These are phyloP conservation scores for Morella rubra DNA, from an alignment of 306 rosid genomes.

Conservation along the genomic window DNA sequence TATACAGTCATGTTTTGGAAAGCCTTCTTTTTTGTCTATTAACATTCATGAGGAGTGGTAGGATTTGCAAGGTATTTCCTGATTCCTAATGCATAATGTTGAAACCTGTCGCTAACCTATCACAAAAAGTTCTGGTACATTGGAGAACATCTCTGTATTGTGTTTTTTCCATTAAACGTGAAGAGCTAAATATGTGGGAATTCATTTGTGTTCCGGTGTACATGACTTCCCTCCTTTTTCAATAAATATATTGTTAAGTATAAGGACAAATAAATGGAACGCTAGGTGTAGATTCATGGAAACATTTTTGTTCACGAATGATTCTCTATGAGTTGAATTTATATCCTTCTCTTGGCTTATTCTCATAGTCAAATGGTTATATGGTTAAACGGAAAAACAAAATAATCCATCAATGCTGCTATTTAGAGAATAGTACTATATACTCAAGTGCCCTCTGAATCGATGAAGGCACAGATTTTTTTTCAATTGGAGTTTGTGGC, in stretches of 20 bases:
- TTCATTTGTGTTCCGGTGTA: neutral
- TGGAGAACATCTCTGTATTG: neutral
- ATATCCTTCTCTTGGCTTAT: neutral
- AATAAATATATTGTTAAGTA: neutral
- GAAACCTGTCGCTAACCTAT: neutral
- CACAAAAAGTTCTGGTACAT: neutral
- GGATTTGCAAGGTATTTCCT: neutral
- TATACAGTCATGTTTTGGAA: neutral
- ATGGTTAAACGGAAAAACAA: neutral
- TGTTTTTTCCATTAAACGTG: neutral
- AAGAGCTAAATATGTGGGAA: neutral
- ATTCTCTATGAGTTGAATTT: neutral
- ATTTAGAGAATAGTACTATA: neutral
- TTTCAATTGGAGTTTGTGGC: neutral
- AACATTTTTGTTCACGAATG: neutral
- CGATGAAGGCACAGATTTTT: too few species aligned
- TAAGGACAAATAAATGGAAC: neutral
- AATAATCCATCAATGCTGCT: neutral
- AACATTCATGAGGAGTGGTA: neutral
- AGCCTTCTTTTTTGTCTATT: neutral
- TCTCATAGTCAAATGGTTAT: neutral
- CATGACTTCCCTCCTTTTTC: neutral
- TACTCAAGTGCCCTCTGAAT: neutral
- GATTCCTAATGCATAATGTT: neutral
- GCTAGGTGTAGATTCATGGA: neutral